These are phyloP conservation scores for Pseudofabraea citricarpa DNA, from an alignment of 2,329 filamentous ascomycete genomes.

Conservation along the genomic window DNA sequence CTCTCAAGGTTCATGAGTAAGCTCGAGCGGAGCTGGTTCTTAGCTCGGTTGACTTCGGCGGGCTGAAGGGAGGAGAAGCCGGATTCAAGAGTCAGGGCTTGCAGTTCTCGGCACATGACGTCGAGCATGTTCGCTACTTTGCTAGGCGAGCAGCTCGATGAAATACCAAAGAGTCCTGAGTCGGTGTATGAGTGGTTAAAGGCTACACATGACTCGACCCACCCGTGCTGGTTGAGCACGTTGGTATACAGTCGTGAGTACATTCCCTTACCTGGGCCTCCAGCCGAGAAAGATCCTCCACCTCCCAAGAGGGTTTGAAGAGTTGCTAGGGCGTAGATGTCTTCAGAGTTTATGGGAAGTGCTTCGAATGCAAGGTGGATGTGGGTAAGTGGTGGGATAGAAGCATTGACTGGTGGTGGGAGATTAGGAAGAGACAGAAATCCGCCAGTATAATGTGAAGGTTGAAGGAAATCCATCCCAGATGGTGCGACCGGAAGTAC, in stretches of 20 bases:
- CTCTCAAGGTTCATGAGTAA: slow-evolving; percentile 97
- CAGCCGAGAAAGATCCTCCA: slow-evolving; percentile 93
- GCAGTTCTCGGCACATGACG: slow-evolving; percentile 89
- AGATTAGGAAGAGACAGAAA: slow-evolving; percentile 82
- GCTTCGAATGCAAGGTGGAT: slow-evolving; percentile 96
- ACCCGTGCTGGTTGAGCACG: slow-evolving; percentile 93
- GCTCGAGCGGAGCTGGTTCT: slow-evolving; percentile 89
- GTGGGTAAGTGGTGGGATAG: slow-evolving; percentile 77
- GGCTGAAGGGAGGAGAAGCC: slow-evolving; percentile 69
- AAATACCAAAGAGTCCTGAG: slow-evolving; percentile 91
- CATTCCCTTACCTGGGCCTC: slow-evolving; percentile 97
- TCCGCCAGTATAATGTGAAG: slow-evolving; percentile 87
- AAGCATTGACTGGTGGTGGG: slow-evolving; percentile 71
- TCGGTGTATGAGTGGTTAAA: slow-evolving; percentile 99
- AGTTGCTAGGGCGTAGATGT: slow-evolving; percentile 95
- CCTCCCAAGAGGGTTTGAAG: slow-evolving; percentile 94
- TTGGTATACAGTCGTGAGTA: slow-evolving; percentile 97
- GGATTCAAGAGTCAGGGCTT: slow-evolving; percentile 68
- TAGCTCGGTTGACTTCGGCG: slow-evolving; percentile 82
- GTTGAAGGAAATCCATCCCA: slow-evolving; percentile 50
- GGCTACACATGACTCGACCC: slow-evolving; percentile 92
- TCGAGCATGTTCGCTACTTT: slow-evolving; percentile 82
- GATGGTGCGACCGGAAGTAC: slow-evolving; percentile 42
- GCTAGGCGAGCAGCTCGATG: slow-evolving; percentile 75
- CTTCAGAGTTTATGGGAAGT: slow-evolving; percentile 80